These are phyloP conservation scores for Carex sylvatica DNA, from an alignment of 202 grass and related monocot genomes.

Conservation along the genomic window DNA sequence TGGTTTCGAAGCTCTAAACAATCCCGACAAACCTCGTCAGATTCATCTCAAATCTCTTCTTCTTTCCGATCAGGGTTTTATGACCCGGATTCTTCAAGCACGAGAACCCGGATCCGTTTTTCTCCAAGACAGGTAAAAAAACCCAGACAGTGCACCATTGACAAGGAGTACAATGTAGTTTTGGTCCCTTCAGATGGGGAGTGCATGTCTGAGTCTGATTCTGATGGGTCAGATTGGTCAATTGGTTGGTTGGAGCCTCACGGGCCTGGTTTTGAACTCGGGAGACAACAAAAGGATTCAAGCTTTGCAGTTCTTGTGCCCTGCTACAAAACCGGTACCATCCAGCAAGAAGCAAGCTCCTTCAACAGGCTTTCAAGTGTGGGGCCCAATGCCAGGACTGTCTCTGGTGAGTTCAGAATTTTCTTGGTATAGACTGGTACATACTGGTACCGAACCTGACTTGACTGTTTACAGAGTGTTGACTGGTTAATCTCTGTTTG, in stretches of 20 bases:
- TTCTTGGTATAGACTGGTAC: neutral
- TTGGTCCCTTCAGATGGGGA: constrained; percentile 81
- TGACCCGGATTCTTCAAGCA: constrained; percentile 50
- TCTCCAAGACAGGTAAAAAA: constrained; percentile 37
- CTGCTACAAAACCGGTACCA: constrained; percentile 46
- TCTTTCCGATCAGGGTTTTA: neutral
- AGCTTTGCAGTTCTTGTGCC: constrained; percentile 75
- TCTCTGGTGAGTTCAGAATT: neutral
- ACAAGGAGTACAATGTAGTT: constrained; percentile 82
- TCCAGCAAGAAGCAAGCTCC: neutral
- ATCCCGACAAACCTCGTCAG: constrained; percentile 22
- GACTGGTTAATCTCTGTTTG: neutral
- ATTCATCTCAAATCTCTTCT: constrained; percentile 54
- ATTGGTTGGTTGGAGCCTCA: constrained; percentile 84
- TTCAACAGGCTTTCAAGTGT: neutral
- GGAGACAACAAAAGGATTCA: constrained; percentile 25
- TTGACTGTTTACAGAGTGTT: neutral
- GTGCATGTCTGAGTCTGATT: constrained; percentile 67
- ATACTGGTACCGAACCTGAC: constrained; percentile 7
- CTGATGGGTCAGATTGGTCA: constrained; percentile 82
- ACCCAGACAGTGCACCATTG: constrained; percentile 39
- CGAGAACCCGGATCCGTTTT: constrained; percentile 9
- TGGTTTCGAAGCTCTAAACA: constrained; percentile 25
- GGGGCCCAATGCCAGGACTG: constrained; percentile 1
- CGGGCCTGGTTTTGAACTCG: constrained; percentile 46